Evolutionary conservation across 768 basidiomycete species (phyloP).

Genomic region (Pisolithus tinctorius): DNA sequence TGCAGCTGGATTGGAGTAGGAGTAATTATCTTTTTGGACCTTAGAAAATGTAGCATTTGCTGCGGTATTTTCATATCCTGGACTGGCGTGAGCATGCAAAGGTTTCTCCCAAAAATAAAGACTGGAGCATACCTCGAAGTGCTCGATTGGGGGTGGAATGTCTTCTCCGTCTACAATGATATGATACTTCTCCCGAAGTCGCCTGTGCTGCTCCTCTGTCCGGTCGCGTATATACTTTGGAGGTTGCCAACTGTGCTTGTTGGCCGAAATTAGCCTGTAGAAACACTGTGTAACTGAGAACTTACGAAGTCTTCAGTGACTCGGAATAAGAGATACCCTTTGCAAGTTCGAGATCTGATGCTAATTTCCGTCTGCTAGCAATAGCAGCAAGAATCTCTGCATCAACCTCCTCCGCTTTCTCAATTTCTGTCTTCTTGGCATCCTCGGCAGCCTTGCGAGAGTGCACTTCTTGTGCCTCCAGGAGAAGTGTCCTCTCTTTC

Average conservation of each 20-base stretch:
- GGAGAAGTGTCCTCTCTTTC: slow-evolving; percentile 78
- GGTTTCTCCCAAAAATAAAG: not conserved
- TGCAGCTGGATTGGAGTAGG: slow-evolving; percentile 98
- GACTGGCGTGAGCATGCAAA: slow-evolving; percentile 4
- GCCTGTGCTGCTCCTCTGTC: slow-evolving; percentile 59
- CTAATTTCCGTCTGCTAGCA: slow-evolving; percentile 83
- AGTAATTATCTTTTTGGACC: slow-evolving; percentile 72
- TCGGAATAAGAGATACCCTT: slow-evolving; percentile 90
- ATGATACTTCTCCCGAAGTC: slow-evolving; percentile 83
- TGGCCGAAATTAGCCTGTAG: not conserved
- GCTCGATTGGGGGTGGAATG: slow-evolving; percentile 87
- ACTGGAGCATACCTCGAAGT: slow-evolving; percentile 56
- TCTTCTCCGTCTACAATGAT: slow-evolving; percentile 94
- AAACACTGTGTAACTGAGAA: slow-evolving; percentile 2
- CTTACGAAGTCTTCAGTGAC: slow-evolving; percentile 73
- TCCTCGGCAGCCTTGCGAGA: slow-evolving; percentile 78
- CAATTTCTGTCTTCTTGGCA: slow-evolving; percentile 79
- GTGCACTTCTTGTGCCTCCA: slow-evolving; percentile 96
- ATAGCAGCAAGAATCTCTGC: slow-evolving; percentile 90
- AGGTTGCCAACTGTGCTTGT: slow-evolving; percentile 69
- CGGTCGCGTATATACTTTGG: slow-evolving; percentile 77
- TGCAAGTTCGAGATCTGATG: slow-evolving; percentile 88
- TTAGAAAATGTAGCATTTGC: slow-evolving; percentile 75
- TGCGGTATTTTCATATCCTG: slow-evolving; percentile 99
- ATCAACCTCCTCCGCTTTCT: slow-evolving; percentile 84